Evolutionary conservation across 306 rosid species (phyloP), one percentile per base, ranked within the genome.

Genomic region (Pterocarpus macrocarpus): DNA sequence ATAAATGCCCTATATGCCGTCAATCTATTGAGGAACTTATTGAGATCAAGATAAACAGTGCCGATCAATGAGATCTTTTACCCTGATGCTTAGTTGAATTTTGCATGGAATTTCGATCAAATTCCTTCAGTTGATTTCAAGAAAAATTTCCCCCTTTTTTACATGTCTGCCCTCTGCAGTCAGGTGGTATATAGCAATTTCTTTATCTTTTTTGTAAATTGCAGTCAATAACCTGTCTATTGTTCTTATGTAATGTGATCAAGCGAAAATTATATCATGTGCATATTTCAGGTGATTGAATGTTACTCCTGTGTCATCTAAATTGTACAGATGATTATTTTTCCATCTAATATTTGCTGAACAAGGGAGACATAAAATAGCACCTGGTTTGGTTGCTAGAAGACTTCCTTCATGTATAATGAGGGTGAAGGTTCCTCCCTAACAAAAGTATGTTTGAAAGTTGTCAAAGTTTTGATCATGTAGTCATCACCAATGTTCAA

Each of bases 1-100:
- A 95, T 70, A 90, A 90, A 72, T 95, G 99, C 85, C 99, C 99
- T 34, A 91, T 95, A 71, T 95, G 99, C 69, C 97, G 99, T 70
- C 99, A 93, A 83, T 84, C 97, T 34, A 93, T 95, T 7, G 88
- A 92, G 82, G 92, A 92, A 83, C 98, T 93, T 69, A 87, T 95
- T 55, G 98, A 91, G 86, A 93, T 95, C 88, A 93, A 89, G 86
- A 87, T 91, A 80, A 88, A 89, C 58, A 89, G 77, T 57, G 85
- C 63, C n/a, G 71, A 86, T 47, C 71, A 68, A 71, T 94, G 88
- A 88, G 72, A 86, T 55, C 4, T 61, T 79, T 77, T 22, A 22
- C 28, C 28, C 78, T 47, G 8, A 67, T 76, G 69, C 64, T 32
- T 47, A 50, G 68, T 74, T 82, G 83, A 79, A 75, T 22, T 22